Percentiles rank a stretch among this genome's conserved stretches.
Conservation (phyloP, 441 rosid species). For the Geranium incanum region DNA sequence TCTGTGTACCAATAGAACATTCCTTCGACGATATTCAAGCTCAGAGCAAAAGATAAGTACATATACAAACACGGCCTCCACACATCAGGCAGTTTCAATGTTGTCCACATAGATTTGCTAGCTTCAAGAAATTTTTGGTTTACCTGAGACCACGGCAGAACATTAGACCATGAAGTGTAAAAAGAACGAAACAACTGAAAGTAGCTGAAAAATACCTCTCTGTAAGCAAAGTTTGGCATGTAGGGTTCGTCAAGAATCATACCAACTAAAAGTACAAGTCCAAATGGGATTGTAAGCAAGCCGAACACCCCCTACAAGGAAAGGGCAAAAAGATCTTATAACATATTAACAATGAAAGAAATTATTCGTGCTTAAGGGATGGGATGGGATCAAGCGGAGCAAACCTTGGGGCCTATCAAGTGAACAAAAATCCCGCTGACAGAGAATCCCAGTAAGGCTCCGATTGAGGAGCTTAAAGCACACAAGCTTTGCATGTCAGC, state of each 20-base stretch:
- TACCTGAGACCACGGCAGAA: conserved; percentile 40
- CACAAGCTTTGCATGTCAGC: conserved; percentile 98
- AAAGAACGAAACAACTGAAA: conserved; percentile 14
- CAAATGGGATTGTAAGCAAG: conserved; percentile 62
- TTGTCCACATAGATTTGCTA: conserved; percentile 77
- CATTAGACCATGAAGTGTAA: conserved; percentile 11
- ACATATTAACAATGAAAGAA: conserved; percentile 10
- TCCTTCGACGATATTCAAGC: conserved; percentile 79
- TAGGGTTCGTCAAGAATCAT: conserved; percentile 53
- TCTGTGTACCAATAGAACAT: conserved; percentile 91
- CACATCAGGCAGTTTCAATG: conserved; percentile 60
- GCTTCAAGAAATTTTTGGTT: conserved; percentile 58
- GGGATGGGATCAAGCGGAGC: conserved; percentile 10
- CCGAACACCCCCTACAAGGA: conserved; percentile 74
- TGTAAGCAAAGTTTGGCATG: conserved; percentile 46
- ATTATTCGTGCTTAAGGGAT: conserved; percentile 6
- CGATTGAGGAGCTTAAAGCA: conserved; percentile 58
- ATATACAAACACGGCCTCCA: conserved; percentile 94
- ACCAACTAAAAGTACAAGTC: conserved; percentile 59
- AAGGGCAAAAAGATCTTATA: conserved; percentile 13
- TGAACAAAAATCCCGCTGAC: conserved; percentile 81
- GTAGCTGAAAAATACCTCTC: conserved; percentile 42
- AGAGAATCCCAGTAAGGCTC: conserved; percentile 67
- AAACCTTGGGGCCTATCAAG: conserved; percentile 80
- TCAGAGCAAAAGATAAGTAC: conserved; percentile 67